These are phyloP conservation scores for Hygrophorus pudorinus DNA, from an alignment of 768 basidiomycete species.

Conservation along the genomic window DNA sequence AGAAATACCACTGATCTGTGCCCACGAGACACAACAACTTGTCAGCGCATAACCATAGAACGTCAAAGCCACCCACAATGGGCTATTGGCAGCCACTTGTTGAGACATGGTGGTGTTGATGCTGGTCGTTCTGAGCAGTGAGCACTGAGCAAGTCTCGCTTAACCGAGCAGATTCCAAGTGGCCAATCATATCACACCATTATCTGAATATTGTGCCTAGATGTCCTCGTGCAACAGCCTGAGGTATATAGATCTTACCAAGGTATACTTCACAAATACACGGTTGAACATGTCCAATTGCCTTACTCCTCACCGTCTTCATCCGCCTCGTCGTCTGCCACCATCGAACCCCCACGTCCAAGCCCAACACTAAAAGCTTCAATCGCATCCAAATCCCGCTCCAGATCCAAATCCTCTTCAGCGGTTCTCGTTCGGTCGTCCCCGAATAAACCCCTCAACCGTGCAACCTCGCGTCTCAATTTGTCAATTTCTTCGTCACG, in stretches of 20 bases:
- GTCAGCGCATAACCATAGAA: neutral
- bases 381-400: conserved; percentile 45
- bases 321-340: conserved; percentile 10
- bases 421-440: conserved; percentile 19
- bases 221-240: too few relatives aligned
- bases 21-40: neutral
- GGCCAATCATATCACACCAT: too few relatives aligned
- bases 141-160: too few relatives aligned
- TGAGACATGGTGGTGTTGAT: conserved; percentile 8
- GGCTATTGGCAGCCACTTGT: conserved; percentile 23
- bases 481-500: conserved; percentile 68
- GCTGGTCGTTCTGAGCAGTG: too few relatives aligned
- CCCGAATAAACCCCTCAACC: conserved; percentile 36
- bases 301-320: conserved; percentile 7
- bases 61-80: conserved; percentile 25
- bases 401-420: conserved; percentile 38
- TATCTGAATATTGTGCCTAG: too few relatives aligned
- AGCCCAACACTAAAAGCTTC: conserved; percentile 10
- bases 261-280: too few relatives aligned
- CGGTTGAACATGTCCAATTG: too few relatives aligned
- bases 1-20: conserved; percentile 61
- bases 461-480: conserved; percentile 56
- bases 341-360: conserved; percentile 11
- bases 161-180: too few relatives aligned
- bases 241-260: too few relatives aligned